Base-by-base conservation (phyloP, 1,284 basidiomycete species). In the Trametes versicolor region DNA sequence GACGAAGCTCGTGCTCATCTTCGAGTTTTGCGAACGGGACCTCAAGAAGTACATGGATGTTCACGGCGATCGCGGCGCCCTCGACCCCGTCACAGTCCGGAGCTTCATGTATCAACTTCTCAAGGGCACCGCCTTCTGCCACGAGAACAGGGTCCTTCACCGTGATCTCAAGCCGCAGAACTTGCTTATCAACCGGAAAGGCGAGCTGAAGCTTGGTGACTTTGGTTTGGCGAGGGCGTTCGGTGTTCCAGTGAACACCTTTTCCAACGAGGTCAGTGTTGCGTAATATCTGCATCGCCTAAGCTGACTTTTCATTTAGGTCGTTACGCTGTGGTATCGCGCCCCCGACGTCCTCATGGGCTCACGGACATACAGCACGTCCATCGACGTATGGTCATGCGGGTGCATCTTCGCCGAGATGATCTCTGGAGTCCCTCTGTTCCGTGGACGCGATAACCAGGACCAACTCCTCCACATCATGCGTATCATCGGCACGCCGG, bases 21-120 rank as follows among this genome's bases (percentile, higher is more conserved):
- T 99, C 77, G 98, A 99, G 79, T 99, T 91, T 77, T 98, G 98
- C 80, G 98, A 99, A 76, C 93, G 97, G 78, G 98, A 99, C 80
- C 85, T 99, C 62, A 99, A 99, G 81, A 96, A 97, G 77, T 99
- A 99, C 80, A 99, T 99, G 98, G 98, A 99, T 79, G 92, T 95
- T 39, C 93, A 99, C 72, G 98, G 98, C 58, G 95, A 98, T 70
- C 91, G 95, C 64, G 96, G 97, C 63, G 97, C 98, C 12, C 87
- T 99, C 49, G 95, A 97, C 63, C 94, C 96, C 1, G 85, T 87
- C 64, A 96, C 95, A n/a, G 96, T 99, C 68, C 92, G 96, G 70
- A 97, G 91, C 75, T 99, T 98, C 81, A 97, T 96, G 95, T 98
- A 93, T 78, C 97, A 99, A 79, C 88, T 99, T 43, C 85, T 99